phyloP scores from a whole-genome alignment of 371 early-diverging fungal species.

The Mucor piriformis region DNA sequence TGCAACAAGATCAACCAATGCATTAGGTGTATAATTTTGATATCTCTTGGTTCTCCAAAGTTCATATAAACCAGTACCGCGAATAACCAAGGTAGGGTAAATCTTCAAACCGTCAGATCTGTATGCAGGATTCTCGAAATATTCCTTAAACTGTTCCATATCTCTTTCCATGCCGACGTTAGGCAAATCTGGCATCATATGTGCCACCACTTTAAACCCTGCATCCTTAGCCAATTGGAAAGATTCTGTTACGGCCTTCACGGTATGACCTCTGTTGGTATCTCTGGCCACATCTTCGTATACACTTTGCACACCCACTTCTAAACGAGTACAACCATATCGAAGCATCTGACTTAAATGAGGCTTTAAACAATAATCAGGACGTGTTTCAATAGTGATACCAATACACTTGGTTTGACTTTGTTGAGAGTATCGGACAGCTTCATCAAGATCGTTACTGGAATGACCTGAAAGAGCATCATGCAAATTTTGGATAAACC shows the following conservation, averaged over 20 bases:
- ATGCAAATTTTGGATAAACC: slow-evolving; percentile 98
- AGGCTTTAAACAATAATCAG: slow-evolving; percentile 98
- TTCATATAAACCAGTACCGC: slow-evolving; percentile 99
- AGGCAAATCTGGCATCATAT: slow-evolving; percentile 99
- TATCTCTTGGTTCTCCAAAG: slow-evolving; percentile 99
- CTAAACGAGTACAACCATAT: slow-evolving; percentile 99
- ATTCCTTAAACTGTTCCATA: slow-evolving; percentile 99
- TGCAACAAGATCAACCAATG: slow-evolving; percentile 97
- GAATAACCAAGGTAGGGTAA: slow-evolving; percentile 99
- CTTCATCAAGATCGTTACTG: slow-evolving; percentile 94
- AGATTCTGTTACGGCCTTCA: slow-evolving; percentile 96
- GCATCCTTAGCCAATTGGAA: slow-evolving; percentile 99
- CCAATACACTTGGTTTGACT: slow-evolving; percentile 98
- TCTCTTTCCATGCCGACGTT: slow-evolving; percentile 99
- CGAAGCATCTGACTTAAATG: slow-evolving; percentile 98
- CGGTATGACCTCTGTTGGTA: slow-evolving; percentile 99
- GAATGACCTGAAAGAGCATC: slow-evolving; percentile 97
- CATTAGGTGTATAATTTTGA: slow-evolving; percentile 98
- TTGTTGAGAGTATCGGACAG: slow-evolving; percentile 96
- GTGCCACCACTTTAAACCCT: slow-evolving; percentile 99
- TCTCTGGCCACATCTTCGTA: slow-evolving; percentile 99
- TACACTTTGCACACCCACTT: slow-evolving; percentile 99
- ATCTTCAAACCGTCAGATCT: slow-evolving; percentile 99
- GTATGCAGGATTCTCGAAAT: slow-evolving; percentile 99
- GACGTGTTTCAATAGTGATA: slow-evolving; percentile 99